These are phyloP conservation scores for Neofusicoccum ribis DNA, from an alignment of 2,329 filamentous ascomycete species.

Conservation along the genomic window DNA sequence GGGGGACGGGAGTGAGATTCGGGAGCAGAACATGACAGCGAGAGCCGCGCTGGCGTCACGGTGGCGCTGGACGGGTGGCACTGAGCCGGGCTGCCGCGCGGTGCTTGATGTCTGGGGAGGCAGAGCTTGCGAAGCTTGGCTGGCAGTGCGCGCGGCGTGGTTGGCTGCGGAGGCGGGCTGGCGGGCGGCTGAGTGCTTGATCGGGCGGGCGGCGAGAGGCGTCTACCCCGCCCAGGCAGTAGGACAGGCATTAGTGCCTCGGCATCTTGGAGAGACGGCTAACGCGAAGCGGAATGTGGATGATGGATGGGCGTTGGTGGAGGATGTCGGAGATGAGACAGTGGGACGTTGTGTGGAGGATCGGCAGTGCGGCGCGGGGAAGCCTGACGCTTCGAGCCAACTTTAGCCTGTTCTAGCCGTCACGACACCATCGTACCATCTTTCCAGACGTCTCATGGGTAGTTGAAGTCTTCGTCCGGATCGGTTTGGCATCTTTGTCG, in stretches of 20 bases:
- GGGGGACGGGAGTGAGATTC: not conserved
- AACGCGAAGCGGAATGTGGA: slow-evolving; percentile 1
- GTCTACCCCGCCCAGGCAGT: not conserved
- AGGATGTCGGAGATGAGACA: not conserved
- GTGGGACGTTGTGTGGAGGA: not conserved
- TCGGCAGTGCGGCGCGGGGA: not conserved
- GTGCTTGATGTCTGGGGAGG: not conserved
- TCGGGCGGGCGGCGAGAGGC: not conserved
- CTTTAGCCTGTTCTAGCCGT: not conserved
- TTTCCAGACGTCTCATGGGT: too few relatives aligned
- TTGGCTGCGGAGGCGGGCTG: not conserved
- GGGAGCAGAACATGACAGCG: not conserved
- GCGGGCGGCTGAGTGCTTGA: not conserved
- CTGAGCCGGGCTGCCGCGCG: not conserved
- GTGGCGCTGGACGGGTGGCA: not conserved
- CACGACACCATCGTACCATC: too few relatives aligned
- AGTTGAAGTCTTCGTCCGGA: too few relatives aligned
- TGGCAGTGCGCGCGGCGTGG: not conserved
- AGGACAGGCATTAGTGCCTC: not conserved
- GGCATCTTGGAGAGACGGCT: not conserved
- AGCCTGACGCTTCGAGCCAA: too few relatives aligned
- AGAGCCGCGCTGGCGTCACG: not conserved
- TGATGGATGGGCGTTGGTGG: not conserved
- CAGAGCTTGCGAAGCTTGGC: slow-evolving; percentile 3
- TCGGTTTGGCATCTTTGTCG: too few relatives aligned